phyloP scores from a whole-genome alignment of 148 eudicot species.

The Beta vulgaris region DNA sequence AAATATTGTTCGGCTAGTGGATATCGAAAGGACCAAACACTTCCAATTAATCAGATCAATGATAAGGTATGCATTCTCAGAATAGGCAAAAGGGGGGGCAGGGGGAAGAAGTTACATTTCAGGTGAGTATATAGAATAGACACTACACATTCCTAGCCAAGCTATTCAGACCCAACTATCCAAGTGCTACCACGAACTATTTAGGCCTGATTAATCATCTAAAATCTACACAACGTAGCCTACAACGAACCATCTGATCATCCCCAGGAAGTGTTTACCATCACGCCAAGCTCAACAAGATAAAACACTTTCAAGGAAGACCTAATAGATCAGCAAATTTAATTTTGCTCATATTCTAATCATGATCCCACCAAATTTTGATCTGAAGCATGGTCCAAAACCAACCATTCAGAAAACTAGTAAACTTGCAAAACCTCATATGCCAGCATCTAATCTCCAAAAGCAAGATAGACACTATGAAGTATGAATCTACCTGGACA shows the following conservation, averaged over 20 bases:
- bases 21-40: too few species aligned
- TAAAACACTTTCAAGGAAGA: background rate
- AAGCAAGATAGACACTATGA: background rate
- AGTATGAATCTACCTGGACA: constrained; percentile 87
- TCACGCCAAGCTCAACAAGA: background rate
- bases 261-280: background rate
- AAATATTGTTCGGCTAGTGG: too few species aligned
- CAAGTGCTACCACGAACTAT: background rate
- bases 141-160: background rate
- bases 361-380: background rate
- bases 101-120: background rate
- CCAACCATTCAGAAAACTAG: background rate
- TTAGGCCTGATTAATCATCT: too few species aligned
- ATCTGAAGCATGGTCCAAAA: background rate
- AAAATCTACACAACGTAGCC: too few species aligned
- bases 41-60: too few species aligned
- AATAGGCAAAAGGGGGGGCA: too few species aligned
- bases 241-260: too few species aligned
- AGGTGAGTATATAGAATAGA: too few species aligned
- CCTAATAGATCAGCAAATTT: background rate
- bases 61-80: too few species aligned
- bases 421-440: background rate
- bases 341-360: background rate
- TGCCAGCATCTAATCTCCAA: background rate
- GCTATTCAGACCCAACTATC: background rate